A percentile compares a stretch with the other conserved stretches of the same genome.
Conservation (phyloP, 805 yeast genomes). For the Kregervanrija fluxuum region DNA sequence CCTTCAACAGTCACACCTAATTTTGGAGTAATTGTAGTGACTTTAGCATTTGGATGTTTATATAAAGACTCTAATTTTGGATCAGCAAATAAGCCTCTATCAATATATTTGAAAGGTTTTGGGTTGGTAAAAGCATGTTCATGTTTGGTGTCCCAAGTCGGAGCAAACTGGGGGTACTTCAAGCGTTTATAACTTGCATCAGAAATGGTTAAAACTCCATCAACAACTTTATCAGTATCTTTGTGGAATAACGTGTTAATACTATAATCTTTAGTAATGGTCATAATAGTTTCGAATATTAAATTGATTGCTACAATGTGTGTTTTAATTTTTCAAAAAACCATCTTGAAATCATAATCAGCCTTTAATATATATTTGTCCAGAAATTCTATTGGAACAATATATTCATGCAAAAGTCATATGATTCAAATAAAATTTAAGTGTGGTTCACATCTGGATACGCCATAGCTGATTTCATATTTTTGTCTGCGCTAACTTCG, state of each 20-base stretch:
- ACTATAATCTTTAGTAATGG: too few relatives aligned
- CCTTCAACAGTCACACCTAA: conserved; percentile 62
- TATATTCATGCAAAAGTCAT: neutral
- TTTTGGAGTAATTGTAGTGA: conserved; percentile 52
- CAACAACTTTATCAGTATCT: conserved; percentile 6
- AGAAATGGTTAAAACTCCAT: conserved; percentile 11
- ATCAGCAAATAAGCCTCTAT: conserved; percentile 65
- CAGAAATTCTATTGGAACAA: neutral
- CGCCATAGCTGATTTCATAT: too few relatives aligned
- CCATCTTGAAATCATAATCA: too few relatives aligned
- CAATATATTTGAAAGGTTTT: conserved; percentile 48
- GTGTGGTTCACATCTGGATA: too few relatives aligned
- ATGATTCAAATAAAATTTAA: too few relatives aligned
- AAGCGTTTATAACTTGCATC: conserved; percentile 2
- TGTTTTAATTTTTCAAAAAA: too few relatives aligned
- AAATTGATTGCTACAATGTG: too few relatives aligned
- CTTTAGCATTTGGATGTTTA: conserved; percentile 18
- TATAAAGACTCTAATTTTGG: conserved; percentile 46
- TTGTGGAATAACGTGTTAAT: conserved; percentile 1
- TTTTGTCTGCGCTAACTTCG: too few relatives aligned
- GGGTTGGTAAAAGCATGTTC: conserved; percentile 27
- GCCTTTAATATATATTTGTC: neutral
- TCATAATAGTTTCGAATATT: too few relatives aligned
- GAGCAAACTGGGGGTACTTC: conserved; percentile 12
- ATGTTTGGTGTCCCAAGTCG: conserved; percentile 12